These are phyloP conservation scores for Cadophora gregata DNA, from an alignment of 2,329 filamentous ascomycete genomes.

Conservation along the genomic window DNA sequence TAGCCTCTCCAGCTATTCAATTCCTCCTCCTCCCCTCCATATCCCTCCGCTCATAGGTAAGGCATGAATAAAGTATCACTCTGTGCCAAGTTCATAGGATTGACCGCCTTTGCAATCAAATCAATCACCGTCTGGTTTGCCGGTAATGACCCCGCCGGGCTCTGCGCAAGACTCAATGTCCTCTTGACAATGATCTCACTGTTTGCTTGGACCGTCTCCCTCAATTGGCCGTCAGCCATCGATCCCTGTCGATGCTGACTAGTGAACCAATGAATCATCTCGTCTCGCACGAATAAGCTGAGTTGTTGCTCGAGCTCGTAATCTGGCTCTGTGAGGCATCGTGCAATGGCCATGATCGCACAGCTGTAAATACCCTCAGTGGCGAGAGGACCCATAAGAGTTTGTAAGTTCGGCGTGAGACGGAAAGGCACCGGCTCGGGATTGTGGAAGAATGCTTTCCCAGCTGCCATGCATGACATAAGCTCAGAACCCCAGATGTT, in stretches of 20 bases:
- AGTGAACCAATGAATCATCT: constrained; percentile 97
- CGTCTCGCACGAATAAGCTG: constrained; percentile 92
- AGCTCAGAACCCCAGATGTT: constrained; percentile 97
- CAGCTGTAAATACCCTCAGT: constrained; percentile 97
- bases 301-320: constrained; percentile 94
- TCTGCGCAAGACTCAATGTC: constrained; percentile 81
- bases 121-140: constrained; percentile 98
- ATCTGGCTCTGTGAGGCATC: constrained; percentile 88
- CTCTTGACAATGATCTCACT: constrained; percentile 91
- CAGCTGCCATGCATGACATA: constrained; percentile 84
- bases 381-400: constrained; percentile 92
- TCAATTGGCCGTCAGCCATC: constrained; percentile 68
- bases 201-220: constrained; percentile 81
- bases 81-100: constrained; percentile 85
- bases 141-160: constrained; percentile 75
- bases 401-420: constrained; percentile 94
- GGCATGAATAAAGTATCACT: constrained; percentile 98
- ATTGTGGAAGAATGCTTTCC: constrained; percentile 91
- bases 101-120: constrained; percentile 88
- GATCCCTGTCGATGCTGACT: constrained; percentile 68
- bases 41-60: constrained; percentile 62
- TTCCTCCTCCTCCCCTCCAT: background rate
- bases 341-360: constrained; percentile 93
- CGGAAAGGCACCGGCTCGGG: constrained; percentile 96
- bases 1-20: background rate